Conservation (phyloP, 2,329 filamentous ascomycete genomes). For the Colletotrichum sansevieriae region DNA sequence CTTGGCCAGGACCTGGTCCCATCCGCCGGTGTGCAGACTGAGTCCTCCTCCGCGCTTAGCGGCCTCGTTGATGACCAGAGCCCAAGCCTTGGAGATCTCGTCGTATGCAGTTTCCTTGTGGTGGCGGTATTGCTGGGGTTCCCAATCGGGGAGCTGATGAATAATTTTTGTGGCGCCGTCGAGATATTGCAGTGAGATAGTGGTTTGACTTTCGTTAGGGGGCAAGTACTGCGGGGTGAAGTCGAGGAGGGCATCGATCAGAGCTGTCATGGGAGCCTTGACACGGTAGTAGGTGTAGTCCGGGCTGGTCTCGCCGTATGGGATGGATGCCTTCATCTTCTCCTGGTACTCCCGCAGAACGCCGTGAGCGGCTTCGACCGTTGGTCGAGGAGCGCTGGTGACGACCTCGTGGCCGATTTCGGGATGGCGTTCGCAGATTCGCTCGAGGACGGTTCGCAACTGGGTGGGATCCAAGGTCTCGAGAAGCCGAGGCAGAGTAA, state of each 20-base stretch:
- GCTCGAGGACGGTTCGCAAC: slow-evolving; percentile 86
- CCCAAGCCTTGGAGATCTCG: slow-evolving; percentile 94
- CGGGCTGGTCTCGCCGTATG: slow-evolving; percentile 85
- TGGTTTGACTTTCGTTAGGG: slow-evolving; percentile 87
- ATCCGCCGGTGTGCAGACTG: slow-evolving; percentile 87
- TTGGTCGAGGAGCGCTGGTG: slow-evolving; percentile 86
- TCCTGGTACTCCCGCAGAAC: slow-evolving; percentile 87
- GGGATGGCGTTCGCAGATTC: slow-evolving; percentile 90
- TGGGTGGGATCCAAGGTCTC: slow-evolving; percentile 92
- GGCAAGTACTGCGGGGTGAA: slow-evolving; percentile 97
- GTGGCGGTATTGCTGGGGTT: slow-evolving; percentile 86
- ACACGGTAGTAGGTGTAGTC: slow-evolving; percentile 97
- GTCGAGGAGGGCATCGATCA: slow-evolving; percentile 91
- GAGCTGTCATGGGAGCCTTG: slow-evolving; percentile 80
- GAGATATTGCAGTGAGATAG: slow-evolving; percentile 86
- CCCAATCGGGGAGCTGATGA: slow-evolving; percentile 91
- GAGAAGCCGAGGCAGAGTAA: slow-evolving; percentile 78
- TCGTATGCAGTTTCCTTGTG: slow-evolving; percentile 97
- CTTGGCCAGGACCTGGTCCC: slow-evolving; percentile 88
- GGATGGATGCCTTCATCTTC: slow-evolving; percentile 82
- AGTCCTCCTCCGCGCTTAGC: slow-evolving; percentile 93
- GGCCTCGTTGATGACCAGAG: slow-evolving; percentile 89
- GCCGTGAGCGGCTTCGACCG: slow-evolving; percentile 81
- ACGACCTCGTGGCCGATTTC: slow-evolving; percentile 88
- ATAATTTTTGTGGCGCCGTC: slow-evolving; percentile 92